Conservation (phyloP, 345 rosid genomes). For the Syzygium grande region DNA sequence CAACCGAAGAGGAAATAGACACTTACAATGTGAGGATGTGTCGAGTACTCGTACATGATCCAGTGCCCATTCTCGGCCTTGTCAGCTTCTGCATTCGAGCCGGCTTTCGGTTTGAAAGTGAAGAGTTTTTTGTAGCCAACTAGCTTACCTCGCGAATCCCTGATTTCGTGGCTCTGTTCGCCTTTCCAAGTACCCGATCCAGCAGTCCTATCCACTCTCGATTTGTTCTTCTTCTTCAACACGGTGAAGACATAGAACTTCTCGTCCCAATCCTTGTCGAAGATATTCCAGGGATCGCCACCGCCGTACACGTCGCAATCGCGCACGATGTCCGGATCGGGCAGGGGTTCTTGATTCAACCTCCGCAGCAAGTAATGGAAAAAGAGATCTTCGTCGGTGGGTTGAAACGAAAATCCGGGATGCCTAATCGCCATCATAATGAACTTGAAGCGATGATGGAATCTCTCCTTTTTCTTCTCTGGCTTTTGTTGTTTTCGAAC, state of each 20-base stretch:
- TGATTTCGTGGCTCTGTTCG: background rate
- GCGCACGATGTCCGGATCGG: background rate
- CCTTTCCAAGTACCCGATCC: background rate
- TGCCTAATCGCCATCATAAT: background rate
- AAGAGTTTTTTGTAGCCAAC: background rate
- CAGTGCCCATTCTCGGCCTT: background rate
- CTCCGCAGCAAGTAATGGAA: background rate
- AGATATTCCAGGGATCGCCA: background rate
- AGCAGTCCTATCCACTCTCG: background rate
- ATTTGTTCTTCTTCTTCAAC: background rate
- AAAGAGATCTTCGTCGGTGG: background rate
- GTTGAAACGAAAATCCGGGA: background rate
- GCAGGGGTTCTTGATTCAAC: background rate
- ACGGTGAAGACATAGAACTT: background rate
- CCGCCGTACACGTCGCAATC: background rate
- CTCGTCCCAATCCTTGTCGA: background rate
- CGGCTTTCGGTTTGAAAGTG: background rate
- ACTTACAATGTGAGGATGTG: background rate
- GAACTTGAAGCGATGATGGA: background rate
- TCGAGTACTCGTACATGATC: background rate
- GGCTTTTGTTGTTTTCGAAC: background rate
- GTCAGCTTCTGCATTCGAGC: background rate
- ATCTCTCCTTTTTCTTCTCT: background rate
- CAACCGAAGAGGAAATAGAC: background rate
- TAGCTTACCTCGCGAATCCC: background rate